These are phyloP conservation scores for Nannizzia gypsea DNA, from an alignment of 2,329 filamentous ascomycete genomes.

Conservation along the genomic window DNA sequence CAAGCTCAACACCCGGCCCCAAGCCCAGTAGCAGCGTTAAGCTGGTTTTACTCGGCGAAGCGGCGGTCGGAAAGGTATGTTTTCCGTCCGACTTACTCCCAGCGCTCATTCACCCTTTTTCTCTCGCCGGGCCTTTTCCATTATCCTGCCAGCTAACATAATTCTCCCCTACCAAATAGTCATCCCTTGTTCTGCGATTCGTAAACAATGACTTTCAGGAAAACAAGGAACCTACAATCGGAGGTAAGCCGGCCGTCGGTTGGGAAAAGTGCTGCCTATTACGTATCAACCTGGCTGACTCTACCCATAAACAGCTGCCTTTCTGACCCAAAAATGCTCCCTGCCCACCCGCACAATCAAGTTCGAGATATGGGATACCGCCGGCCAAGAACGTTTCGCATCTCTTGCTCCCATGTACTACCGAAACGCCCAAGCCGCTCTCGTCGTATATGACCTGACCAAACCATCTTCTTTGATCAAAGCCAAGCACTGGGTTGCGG, in stretches of 20 bases:
- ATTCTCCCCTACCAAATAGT: slow-evolving; percentile 43
- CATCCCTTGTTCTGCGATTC: slow-evolving; percentile 92
- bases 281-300: slow-evolving; percentile 1
- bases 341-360: slow-evolving; percentile 68
- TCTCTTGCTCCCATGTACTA: slow-evolving; percentile 99
- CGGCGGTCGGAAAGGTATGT: slow-evolving; percentile 90
- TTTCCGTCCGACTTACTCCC: not conserved
- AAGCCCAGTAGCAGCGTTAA: slow-evolving; percentile 99
- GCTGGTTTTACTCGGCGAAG: slow-evolving; percentile 93
- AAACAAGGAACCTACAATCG: slow-evolving; percentile 98
- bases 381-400: slow-evolving; percentile 97
- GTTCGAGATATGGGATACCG: slow-evolving; percentile 99
- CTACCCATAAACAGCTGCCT: slow-evolving; percentile 55
- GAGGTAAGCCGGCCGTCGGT: slow-evolving; percentile 48
- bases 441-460: slow-evolving; percentile 98
- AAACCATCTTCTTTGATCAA: slow-evolving; percentile 85
- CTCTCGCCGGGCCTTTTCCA: not conserved
- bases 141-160: not conserved
- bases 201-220: slow-evolving; percentile 99
- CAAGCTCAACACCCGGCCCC: slow-evolving; percentile 52
- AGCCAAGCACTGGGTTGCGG: slow-evolving; percentile 98
- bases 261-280: not conserved
- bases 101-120: slow-evolving; percentile 3
- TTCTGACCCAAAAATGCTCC: slow-evolving; percentile 97
- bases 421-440: slow-evolving; percentile 96